Base-by-base conservation (phyloP, 352 stramenopile genomes). In the Globisporangium carolinianum region DNA sequence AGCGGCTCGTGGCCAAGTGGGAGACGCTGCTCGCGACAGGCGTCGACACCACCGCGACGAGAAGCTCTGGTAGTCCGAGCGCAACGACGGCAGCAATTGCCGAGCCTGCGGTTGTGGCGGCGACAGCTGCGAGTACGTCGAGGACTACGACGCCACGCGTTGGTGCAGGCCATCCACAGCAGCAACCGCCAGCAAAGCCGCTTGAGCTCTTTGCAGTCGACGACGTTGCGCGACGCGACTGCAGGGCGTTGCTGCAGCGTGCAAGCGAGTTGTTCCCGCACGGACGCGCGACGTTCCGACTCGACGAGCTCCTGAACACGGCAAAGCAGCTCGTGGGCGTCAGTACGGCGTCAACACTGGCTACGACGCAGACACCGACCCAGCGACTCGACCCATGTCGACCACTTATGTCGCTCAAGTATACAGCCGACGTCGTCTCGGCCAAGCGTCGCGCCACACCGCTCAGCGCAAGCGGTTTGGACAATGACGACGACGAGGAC, bases 121-220 rank as follows among this genome's bases (percentile, higher is more conserved):
- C n/a, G n/a, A n/a, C n/a, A n/a, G n/a, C n/a, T n/a, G n/a, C n/a
- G n/a, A 37, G 35, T n/a, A 51, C 43, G n/a, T 72, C 66, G 6
- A 56, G 38, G 24, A 63, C 62, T 17, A 46, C 61, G 38, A 68
- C 60, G 37, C 66, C 63, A 4, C 58, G 51, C 9, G 54, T 45
- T n/a, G 51, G 32, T 6, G 15, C 32, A 10, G 51, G 17, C n/a
- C 17, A 55, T 12, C 24, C 37, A 52, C 41, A 38, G 2, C 69
- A 52, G 15, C 48, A 35, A 24, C 50, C 48, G 4, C 5, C 47
- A 51, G 14, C 43, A n/a, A 85, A 79, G 47, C 61, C 68, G 1
- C 47, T 81, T 37, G 74, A 87, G 15, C 54, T 82, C 32, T 79
- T 83, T 9, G 32, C 42, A 38, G 74, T 90, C 15, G 84, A 94